Conservation (phyloP, 345 rosid species). For the Rhodamnia argentea region DNA sequence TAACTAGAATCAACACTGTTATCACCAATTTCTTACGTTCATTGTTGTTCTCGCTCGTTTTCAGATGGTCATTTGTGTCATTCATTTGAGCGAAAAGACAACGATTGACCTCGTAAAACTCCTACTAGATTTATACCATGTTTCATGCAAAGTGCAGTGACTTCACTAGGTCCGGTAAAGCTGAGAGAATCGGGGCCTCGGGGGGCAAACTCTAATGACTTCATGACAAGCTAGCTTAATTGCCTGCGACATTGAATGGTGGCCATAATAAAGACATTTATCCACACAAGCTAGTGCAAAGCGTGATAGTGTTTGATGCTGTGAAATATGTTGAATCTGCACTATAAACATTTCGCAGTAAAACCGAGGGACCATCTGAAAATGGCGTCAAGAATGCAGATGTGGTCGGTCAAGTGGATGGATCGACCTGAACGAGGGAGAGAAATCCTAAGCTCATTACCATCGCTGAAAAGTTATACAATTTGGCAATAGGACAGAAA, state of each 20-base stretch:
- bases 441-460: no score
- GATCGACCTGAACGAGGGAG: neutral
- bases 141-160: no score
- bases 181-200: constrained; percentile 21
- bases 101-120: no score
- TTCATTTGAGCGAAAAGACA: no score
- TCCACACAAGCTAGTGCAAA: no score
- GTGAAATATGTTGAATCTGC: constrained; percentile 33
- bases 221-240: constrained; percentile 49
- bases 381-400: constrained; percentile 22
- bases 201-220: constrained; percentile 50
- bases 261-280: constrained; percentile 36
- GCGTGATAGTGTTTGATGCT: constrained; percentile 47
- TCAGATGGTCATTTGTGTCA: neutral
- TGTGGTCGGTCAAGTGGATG: neutral
- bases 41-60: neutral
- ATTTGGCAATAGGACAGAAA: no score
- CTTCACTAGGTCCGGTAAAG: constrained; percentile 41
- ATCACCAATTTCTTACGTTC: neutral
- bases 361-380: constrained; percentile 25
- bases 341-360: constrained; percentile 24
- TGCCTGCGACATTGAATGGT: constrained; percentile 55
- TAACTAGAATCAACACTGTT: neutral
- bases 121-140: no score
- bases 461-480: no score